Conservation (phyloP, 1,284 basidiomycete genomes). For the Pseudozyma hubeiensis region DNA sequence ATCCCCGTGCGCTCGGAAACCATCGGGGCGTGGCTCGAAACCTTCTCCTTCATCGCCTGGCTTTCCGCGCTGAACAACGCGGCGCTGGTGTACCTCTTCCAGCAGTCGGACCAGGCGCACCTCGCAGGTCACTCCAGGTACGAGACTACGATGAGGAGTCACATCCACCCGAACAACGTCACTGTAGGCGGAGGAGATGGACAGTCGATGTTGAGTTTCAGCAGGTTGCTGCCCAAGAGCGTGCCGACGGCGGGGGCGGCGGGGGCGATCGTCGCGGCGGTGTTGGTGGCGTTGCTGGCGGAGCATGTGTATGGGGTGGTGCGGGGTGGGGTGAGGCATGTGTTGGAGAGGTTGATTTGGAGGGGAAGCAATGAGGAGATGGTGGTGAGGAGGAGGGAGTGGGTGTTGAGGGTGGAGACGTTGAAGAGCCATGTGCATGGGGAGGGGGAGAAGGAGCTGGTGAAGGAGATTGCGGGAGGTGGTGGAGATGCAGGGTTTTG, state of each 20-base stretch:
- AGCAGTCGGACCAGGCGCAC: slow-evolving; percentile 38
- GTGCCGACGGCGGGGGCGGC: slow-evolving; percentile 42
- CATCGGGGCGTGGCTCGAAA: slow-evolving; percentile 93
- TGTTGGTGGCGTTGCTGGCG: slow-evolving; percentile 61
- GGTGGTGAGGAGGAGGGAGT: slow-evolving; percentile 56
- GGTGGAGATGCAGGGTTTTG: slow-evolving; percentile 32
- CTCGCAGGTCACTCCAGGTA: slow-evolving; percentile 42
- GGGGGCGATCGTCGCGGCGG: slow-evolving; percentile 53
- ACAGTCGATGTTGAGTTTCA: slow-evolving; percentile 43
- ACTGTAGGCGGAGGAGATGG: not conserved
- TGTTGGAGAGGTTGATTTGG: slow-evolving; percentile 63
- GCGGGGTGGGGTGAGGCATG: slow-evolving; percentile 46
- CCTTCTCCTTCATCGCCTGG: slow-evolving; percentile 71
- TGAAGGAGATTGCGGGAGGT: not conserved
- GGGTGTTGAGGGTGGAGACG: slow-evolving; percentile 50
- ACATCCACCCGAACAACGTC: slow-evolving; percentile 29
- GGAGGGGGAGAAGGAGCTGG: slow-evolving; percentile 5
- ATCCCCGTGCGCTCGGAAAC: slow-evolving; percentile 86
- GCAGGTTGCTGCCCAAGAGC: slow-evolving; percentile 43
- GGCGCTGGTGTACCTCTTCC: slow-evolving; percentile 60
- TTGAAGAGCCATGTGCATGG: slow-evolving; percentile 24
- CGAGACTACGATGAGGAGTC: slow-evolving; percentile 56
- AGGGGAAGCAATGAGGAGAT: slow-evolving; percentile 58
- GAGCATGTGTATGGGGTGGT: slow-evolving; percentile 64
- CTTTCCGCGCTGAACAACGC: slow-evolving; percentile 58